These are phyloP conservation scores for Mycosphaerella sp. DNA, from an alignment of 2,329 filamentous ascomycete species.

Conservation along the genomic window DNA sequence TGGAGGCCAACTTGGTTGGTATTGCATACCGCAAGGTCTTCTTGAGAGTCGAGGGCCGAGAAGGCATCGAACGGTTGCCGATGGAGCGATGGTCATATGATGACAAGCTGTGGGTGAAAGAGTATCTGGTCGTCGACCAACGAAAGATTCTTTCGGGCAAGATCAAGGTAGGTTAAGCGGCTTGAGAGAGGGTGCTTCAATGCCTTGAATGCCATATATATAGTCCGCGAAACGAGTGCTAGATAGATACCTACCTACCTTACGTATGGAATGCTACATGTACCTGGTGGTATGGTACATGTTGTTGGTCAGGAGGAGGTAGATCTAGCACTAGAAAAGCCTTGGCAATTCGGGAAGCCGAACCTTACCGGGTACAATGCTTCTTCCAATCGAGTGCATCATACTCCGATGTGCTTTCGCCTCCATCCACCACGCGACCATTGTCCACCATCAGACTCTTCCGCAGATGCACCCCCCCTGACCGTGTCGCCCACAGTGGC, in stretches of 20 bases:
- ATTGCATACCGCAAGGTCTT: background rate
- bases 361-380: too few relatives aligned
- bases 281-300: too few relatives aligned
- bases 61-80: background rate
- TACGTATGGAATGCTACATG: too few relatives aligned
- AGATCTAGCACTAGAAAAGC: too few relatives aligned
- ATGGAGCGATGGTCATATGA: background rate
- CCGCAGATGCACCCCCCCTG: constrained; percentile 15
- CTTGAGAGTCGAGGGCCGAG: background rate
- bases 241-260: too few relatives aligned
- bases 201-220: background rate
- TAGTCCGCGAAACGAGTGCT: too few relatives aligned
- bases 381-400: too few relatives aligned
- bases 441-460: background rate
- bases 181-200: background rate
- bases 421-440: background rate
- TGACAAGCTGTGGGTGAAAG: constrained; percentile 1
- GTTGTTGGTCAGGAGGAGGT: too few relatives aligned
- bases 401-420: background rate
- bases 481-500: constrained; percentile 23
- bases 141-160: background rate
- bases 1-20: constrained; percentile 1
- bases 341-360: too few relatives aligned
- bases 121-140: background rate
- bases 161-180: background rate